Base-by-base conservation (phyloP, 805 yeast species). In the Candida hungchunana region DNA sequence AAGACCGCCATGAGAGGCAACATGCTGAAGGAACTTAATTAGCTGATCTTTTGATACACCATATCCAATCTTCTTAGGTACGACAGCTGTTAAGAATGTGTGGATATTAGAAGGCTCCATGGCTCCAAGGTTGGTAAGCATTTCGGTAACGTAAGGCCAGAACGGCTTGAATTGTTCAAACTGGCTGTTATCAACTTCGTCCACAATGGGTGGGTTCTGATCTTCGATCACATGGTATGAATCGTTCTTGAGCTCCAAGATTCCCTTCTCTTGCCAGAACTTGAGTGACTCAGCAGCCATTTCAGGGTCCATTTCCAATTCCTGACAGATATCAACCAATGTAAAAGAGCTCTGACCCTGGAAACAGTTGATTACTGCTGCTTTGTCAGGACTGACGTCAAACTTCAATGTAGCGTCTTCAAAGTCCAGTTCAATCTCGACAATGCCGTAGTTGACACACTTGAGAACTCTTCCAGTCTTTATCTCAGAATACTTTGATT, bases 351-450 rank as follows among this genome's bases (percentile, higher is more conserved):
- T 18, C 3, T 31, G 15, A 7, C 46, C 51, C 27, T 69, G 56
- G 46, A 82, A 81, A 9, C 67, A 56, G 15, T 63, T 54, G 7
- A 84, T 71, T 4, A 85, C 73, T 0, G 81, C 62, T 1, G 93
- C 94, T 43, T 77, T 77, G 26, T 76, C 82, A 0, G 95, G 82
- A 2, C 81, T 56, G 0, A 82, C 95, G 6, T 63, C 63, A 42
- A 73, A 67, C 0, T 50, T 43, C 16, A 54, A 34, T 0, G 39
- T 39, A 10, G 70, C 56, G n/a, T 71, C 78, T 11, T 64, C 63
- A n/a, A 82, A 57, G 26, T 64, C 73, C 8, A 90, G 56, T 4
- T 74, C 76, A 2, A 93, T 45, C 5, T 68, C 70, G 0, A 84
- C 88, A 1, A 61, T 50, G 0, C 96, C 95, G 28, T 74, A 55